Conservation (phyloP, 2,329 filamentous ascomycete species). For the Exophiala aquamarina region DNA sequence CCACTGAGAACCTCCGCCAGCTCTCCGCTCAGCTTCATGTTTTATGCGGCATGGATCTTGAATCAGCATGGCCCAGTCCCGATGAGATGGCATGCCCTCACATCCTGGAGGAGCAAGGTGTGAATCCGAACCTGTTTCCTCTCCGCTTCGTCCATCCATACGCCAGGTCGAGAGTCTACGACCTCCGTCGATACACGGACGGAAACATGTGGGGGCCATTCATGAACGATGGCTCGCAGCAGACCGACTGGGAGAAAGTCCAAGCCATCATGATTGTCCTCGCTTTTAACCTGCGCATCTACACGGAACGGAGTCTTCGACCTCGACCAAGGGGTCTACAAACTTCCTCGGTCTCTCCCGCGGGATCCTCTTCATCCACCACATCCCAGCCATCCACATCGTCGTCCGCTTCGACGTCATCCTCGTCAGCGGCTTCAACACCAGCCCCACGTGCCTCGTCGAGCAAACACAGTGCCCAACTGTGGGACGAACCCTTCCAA, state of each 20-base stretch:
- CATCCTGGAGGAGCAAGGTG: neutral
- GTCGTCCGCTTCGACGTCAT: neutral
- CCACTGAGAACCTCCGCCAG: conserved; percentile 54
- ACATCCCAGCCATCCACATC: conserved; percentile 6
- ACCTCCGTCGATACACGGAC: conserved; percentile 66
- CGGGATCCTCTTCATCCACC: conserved; percentile 6
- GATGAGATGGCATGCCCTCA: conserved; percentile 8
- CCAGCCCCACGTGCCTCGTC: too few relatives aligned
- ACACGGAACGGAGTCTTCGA: conserved; percentile 29
- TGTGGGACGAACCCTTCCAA: conserved; percentile 27
- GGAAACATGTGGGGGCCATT: conserved; percentile 71
- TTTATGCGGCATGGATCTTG: conserved; percentile 64
- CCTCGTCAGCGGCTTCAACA: neutral
- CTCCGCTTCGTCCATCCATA: conserved; percentile 51
- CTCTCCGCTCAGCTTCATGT: conserved; percentile 70
- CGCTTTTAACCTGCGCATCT: conserved; percentile 59
- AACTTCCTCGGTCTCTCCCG: too few relatives aligned
- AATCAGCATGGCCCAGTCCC: conserved; percentile 25
- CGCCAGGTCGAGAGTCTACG: conserved; percentile 70
- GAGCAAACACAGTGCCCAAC: conserved; percentile 4
- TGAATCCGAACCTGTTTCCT: conserved; percentile 2
- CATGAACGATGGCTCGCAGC: conserved; percentile 58
- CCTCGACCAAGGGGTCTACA: neutral
- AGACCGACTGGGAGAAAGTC: conserved; percentile 77
- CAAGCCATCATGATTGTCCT: conserved; percentile 72